Percentiles rank a stretch among this genome's conserved stretches.
Conservation (phyloP, 2,329 filamentous ascomycete genomes). For the Albophoma yamanashiensis region DNA sequence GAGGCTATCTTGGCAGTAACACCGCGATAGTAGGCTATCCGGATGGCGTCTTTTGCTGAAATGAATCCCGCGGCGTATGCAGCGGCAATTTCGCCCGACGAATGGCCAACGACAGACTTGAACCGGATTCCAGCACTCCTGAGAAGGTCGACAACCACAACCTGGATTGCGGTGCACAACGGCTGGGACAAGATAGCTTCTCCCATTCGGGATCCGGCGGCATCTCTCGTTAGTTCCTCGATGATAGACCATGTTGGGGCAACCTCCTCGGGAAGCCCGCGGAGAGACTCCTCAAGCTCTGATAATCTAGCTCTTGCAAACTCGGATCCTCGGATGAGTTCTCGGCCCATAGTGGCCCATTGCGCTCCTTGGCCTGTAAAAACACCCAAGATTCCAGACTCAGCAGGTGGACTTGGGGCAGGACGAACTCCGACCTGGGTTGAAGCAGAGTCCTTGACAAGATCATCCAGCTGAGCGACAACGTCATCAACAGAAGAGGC, state of each 20-base stretch:
- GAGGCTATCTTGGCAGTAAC: not conserved
- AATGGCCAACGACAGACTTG: not conserved
- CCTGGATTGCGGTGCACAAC: not conserved
- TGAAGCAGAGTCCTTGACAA: not conserved
- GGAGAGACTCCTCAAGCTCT: not conserved
- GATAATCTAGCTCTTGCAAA: not conserved
- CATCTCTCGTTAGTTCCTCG: not conserved
- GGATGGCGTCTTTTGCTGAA: not conserved
- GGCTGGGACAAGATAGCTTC: not conserved
- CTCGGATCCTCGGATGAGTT: not conserved
- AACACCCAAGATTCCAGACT: not conserved
- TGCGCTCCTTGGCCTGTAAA: not conserved
- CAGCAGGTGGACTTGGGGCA: not conserved
- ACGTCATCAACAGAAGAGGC: not conserved
- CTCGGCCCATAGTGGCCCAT: not conserved
- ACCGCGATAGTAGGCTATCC: not conserved
- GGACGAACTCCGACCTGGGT: not conserved
- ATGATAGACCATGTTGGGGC: not conserved
- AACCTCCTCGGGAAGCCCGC: not conserved
- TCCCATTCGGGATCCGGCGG: not conserved
- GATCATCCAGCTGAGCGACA: not conserved
- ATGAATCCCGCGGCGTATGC: not conserved
- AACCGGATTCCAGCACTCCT: not conserved
- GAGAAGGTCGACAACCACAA: not conserved
- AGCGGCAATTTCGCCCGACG: not conserved